These are phyloP conservation scores for Tetrastigma voinierianum DNA, from an alignment of 164 flowering plant species.

Conservation along the genomic window DNA sequence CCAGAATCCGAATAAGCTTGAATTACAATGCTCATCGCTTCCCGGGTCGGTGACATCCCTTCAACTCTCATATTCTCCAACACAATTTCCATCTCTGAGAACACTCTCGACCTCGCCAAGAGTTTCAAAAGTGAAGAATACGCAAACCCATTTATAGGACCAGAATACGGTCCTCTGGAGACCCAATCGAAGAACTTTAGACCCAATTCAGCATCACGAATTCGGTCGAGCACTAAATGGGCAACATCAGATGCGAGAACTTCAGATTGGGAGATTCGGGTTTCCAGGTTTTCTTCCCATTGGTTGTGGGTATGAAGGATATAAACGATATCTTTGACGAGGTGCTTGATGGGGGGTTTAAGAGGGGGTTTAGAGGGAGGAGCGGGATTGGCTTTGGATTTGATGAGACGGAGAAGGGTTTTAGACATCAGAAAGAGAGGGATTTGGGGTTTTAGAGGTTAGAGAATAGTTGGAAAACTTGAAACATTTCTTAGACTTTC, in stretches of 20 bases:
- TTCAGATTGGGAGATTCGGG: slow-evolving; percentile 29
- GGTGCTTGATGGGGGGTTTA: slow-evolving; percentile 21
- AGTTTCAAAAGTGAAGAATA: slow-evolving; percentile 70
- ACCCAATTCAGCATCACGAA: slow-evolving; percentile 45
- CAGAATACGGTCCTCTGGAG: slow-evolving; percentile 18
- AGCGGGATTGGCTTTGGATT: slow-evolving; percentile 30
- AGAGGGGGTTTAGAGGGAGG: slow-evolving; percentile 3
- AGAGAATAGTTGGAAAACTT: too few relatives aligned
- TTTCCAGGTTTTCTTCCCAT: slow-evolving; percentile 38
- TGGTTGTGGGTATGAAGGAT: slow-evolving; percentile 31
- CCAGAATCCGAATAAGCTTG: slow-evolving; percentile 51
- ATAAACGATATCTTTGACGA: slow-evolving; percentile 27
- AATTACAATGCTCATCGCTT: slow-evolving; percentile 47
- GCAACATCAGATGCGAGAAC: slow-evolving; percentile 41
- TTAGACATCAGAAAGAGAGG: slow-evolving; percentile 49
- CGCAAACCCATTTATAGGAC: slow-evolving; percentile 42
- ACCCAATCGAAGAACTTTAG: slow-evolving; percentile 60
- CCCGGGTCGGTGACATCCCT: slow-evolving; percentile 37
- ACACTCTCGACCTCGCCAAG: slow-evolving; percentile 41
- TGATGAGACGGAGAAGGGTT: slow-evolving; percentile 40
- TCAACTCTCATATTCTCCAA: slow-evolving; percentile 35
- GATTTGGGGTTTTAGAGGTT: not conserved
- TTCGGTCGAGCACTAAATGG: slow-evolving; percentile 54
- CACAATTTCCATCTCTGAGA: slow-evolving; percentile 44
- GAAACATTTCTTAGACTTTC: too few relatives aligned